Percentiles rank a stretch among this genome's conserved stretches.
These are phyloP conservation scores for Solanum arcanum DNA, from an alignment of 257 asterid genomes.

Conservation along the genomic window DNA sequence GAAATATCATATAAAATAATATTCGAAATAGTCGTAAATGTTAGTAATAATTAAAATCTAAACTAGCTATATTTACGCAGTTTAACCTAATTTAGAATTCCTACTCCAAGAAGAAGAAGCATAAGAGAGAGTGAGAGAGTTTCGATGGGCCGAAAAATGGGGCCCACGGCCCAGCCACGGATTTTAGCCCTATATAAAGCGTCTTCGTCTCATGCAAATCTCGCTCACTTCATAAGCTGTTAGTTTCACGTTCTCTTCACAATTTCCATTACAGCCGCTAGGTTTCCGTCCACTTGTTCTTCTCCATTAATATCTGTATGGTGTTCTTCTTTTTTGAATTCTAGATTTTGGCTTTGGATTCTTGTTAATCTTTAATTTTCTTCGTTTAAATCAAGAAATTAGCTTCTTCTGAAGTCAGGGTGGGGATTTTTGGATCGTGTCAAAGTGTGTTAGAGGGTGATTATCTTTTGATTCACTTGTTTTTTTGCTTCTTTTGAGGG, in stretches of 20 bases:
- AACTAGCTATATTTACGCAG: too few relatives aligned
- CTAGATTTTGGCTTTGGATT: conserved; percentile 10
- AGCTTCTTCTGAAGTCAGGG: conserved; percentile 84
- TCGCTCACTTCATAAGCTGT: conserved; percentile 43
- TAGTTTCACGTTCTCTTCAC: conserved; percentile 13
- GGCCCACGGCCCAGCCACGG: conserved; percentile 7
- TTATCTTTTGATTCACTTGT: conserved; percentile 55
- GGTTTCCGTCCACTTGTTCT: conserved; percentile 17
- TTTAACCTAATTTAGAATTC: too few relatives aligned
- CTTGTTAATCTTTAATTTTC: background rate
- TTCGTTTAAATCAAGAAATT: background rate
- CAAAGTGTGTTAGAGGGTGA: conserved; percentile 29
- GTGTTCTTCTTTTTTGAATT: conserved; percentile 22
- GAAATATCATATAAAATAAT: too few relatives aligned
- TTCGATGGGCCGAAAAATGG: background rate
- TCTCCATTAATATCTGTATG: conserved; percentile 40
- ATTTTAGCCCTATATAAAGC: conserved; percentile 34
- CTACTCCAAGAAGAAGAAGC: background rate
- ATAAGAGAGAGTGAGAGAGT: background rate
- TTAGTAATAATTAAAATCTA: too few relatives aligned
- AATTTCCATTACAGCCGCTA: conserved; percentile 16
- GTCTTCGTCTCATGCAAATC: conserved; percentile 48
- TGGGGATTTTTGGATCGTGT: conserved; percentile 65
- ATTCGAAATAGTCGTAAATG: too few relatives aligned
- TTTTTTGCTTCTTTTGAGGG: conserved; percentile 94